A percentile compares a stretch with the other conserved stretches of the same genome.
These are phyloP conservation scores for Barnettozyma sp. DNA, from an alignment of 805 yeast species.

Conservation along the genomic window DNA sequence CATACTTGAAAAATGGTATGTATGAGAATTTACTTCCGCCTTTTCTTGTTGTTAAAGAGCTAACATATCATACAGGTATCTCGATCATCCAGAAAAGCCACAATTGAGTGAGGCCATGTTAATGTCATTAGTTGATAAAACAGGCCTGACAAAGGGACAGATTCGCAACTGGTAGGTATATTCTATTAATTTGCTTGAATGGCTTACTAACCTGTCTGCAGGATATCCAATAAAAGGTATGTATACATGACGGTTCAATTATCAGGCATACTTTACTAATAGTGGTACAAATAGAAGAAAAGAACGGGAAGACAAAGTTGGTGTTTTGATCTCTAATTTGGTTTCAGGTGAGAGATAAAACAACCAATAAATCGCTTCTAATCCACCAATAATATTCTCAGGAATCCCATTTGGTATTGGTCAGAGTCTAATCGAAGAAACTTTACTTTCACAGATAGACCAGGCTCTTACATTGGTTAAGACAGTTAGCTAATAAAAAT, in stretches of 20 bases:
- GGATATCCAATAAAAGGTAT: constrained; percentile 1
- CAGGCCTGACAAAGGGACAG: constrained; percentile 1
- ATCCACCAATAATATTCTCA: too few species aligned
- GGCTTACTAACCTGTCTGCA: neutral
- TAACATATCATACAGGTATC: neutral
- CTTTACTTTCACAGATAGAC: too few species aligned
- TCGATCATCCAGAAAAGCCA: neutral
- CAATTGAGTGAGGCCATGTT: neutral
- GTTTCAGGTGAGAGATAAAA: too few species aligned
- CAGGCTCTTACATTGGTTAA: too few species aligned
- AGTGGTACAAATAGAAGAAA: neutral
- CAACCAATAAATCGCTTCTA: too few species aligned
- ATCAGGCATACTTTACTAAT: neutral
- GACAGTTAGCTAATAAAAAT: too few species aligned
- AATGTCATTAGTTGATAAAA: neutral
- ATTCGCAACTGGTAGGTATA: constrained; percentile 2
- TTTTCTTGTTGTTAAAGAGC: too few species aligned
- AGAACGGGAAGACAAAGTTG: neutral
- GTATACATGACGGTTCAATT: neutral
- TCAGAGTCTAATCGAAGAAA: too few species aligned
- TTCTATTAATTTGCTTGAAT: neutral
- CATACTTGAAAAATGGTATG: constrained; percentile 8
- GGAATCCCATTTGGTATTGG: too few species aligned
- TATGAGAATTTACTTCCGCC: neutral
- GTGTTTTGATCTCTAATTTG: neutral